Evolutionary conservation across 305 asterid species (phyloP).

Genomic region (Fraxinus ornus): DNA sequence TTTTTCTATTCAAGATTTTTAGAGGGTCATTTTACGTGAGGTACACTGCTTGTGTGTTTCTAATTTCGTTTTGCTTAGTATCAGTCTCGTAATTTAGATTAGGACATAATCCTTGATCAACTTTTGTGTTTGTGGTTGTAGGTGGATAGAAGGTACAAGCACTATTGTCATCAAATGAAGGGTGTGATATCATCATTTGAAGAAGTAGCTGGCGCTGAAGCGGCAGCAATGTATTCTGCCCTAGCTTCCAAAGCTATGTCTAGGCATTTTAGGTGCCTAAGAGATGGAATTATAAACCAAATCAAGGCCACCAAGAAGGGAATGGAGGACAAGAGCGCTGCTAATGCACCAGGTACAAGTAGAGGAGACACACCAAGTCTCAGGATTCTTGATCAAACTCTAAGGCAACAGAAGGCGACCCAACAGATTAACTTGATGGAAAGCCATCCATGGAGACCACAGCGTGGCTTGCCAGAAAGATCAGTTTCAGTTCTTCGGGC

Average conservation of each 20-base stretch:
- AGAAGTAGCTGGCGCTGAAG: constrained; percentile 68
- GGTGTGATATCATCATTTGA: constrained; percentile 69
- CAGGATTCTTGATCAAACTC: constrained; percentile 64
- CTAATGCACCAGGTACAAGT: constrained; percentile 44
- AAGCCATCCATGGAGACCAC: constrained; percentile 87
- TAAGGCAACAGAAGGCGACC: constrained; percentile 71
- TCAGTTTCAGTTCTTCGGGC: constrained; percentile 88
- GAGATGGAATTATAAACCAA: constrained; percentile 63
- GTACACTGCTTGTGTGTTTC: neutral
- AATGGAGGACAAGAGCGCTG: constrained; percentile 58
- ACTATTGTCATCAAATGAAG: constrained; percentile 82
- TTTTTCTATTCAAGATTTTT: neutral
- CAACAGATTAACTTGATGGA: constrained; percentile 84
- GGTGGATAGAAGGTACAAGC: constrained; percentile 90
- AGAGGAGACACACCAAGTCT: constrained; percentile 83
- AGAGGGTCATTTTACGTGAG: neutral
- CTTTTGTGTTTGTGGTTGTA: constrained; percentile 8
- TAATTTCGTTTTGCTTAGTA: neutral
- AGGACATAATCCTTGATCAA: neutral
- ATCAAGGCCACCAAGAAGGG: constrained; percentile 64
- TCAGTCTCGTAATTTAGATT: neutral
- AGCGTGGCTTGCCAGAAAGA: constrained; percentile 80
- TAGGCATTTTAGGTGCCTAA: constrained; percentile 67
- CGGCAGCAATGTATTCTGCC: constrained; percentile 60
- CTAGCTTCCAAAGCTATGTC: constrained; percentile 82